A percentile compares a stretch with the other conserved stretches of the same genome.
Conservation (phyloP, 345 rosid genomes). For the Eucalyptus tenuipes region DNA sequence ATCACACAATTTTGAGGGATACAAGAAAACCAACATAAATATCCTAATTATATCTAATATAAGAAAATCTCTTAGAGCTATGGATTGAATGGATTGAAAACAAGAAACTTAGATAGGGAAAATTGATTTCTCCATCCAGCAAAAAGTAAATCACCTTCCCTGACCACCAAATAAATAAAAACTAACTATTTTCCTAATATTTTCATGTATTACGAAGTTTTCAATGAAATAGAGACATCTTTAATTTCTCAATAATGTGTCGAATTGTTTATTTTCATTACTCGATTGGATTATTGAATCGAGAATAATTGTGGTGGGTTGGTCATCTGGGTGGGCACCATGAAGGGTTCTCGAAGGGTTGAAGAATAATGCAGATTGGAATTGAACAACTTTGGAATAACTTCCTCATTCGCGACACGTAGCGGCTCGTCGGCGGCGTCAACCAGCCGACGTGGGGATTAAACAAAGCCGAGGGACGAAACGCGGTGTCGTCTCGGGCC, state of each 20-base stretch:
- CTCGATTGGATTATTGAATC: background rate
- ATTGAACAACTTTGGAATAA: background rate
- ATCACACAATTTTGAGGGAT: too few relatives aligned
- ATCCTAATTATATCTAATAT: background rate
- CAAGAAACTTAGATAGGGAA: background rate
- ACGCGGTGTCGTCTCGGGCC: background rate
- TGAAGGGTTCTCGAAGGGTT: background rate
- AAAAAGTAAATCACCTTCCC: background rate
- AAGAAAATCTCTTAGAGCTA: background rate
- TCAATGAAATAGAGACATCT: background rate
- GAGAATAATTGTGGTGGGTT: background rate
- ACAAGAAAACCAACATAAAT: background rate
- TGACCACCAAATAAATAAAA: accelerated
- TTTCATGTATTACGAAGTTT: background rate
- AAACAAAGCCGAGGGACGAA: background rate
- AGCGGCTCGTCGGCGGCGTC: background rate
- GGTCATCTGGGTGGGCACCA: too few relatives aligned
- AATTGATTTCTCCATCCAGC: background rate
- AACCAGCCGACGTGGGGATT: background rate
- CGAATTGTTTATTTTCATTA: background rate
- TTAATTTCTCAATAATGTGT: background rate
- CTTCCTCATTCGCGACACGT: background rate
- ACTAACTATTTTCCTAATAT: too few relatives aligned
- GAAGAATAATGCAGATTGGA: background rate
- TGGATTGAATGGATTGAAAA: background rate